A percentile compares a stretch with the other conserved stretches of the same genome.
phyloP scores from a whole-genome alignment of 108 stramenopile species.

The Conticribra guillardii region DNA sequence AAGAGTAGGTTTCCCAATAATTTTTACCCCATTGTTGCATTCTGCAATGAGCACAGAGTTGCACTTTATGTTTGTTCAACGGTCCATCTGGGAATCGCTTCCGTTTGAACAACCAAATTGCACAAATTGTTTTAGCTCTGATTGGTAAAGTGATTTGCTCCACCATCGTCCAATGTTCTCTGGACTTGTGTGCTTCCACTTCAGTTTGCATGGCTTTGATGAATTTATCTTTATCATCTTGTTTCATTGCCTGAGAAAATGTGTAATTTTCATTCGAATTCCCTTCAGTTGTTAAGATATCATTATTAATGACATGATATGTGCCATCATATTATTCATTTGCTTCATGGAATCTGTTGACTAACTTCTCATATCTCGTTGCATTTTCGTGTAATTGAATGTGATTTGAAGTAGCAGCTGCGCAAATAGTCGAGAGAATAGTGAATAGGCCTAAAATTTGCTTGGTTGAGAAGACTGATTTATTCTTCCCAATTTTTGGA shows the following conservation, averaged over 20 bases:
- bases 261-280: conserved; percentile 8
- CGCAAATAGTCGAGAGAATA: not conserved
- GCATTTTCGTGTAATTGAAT: not conserved
- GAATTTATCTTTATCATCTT: conserved; percentile 4
- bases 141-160: too few relatives aligned
- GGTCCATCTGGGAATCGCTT: too few relatives aligned
- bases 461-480: not conserved
- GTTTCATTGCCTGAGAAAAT: conserved; percentile 19
- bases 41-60: too few relatives aligned
- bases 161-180: too few relatives aligned
- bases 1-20: too few relatives aligned
- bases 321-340: conserved; percentile 16
- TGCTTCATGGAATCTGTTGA: not conserved
- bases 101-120: too few relatives aligned
- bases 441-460: not conserved
- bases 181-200: too few relatives aligned
- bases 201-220: conserved; percentile 5
- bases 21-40: too few relatives aligned
- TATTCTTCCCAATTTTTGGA: too few relatives aligned
- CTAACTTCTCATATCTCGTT: conserved; percentile 1
- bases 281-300: not conserved
- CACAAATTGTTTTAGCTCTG: too few relatives aligned
- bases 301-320: not conserved
- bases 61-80: too few relatives aligned
- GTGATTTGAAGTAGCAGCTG: not conserved